phyloP scores from a whole-genome alignment of 2,329 filamentous ascomycete genomes.

The Epichloe amarillans region DNA sequence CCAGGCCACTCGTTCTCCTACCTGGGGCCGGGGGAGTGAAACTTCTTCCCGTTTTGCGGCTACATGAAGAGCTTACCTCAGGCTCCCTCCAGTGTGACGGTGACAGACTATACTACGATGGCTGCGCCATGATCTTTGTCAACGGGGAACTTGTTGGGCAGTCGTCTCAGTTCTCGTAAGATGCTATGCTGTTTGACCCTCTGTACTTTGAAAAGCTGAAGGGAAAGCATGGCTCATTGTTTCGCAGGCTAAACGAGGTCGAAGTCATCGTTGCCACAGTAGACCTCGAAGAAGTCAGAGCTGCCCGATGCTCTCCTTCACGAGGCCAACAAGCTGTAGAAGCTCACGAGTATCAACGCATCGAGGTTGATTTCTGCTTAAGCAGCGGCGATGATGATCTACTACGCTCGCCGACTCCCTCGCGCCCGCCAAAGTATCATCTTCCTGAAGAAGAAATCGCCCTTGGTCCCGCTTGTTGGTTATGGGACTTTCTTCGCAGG shows the following conservation, averaged over 20 bases:
- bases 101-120: conserved; percentile 4
- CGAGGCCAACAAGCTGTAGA: conserved; percentile 8
- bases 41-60: not conserved
- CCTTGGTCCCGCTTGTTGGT: conserved; percentile 48
- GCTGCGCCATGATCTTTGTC: conserved; percentile 42
- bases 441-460: conserved; percentile 55
- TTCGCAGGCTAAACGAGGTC: conserved; percentile 21
- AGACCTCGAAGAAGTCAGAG: conserved; percentile 56
- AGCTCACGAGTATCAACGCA: conserved; percentile 8
- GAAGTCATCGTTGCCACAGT: conserved; percentile 54
- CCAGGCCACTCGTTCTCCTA: not conserved
- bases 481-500: conserved; percentile 50
- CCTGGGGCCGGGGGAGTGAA: not conserved
- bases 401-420: conserved; percentile 24
- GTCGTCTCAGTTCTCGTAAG: conserved; percentile 43
- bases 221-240: not conserved
- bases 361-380: conserved; percentile 7
- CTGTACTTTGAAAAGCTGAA: not conserved
- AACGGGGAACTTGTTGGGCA: conserved; percentile 53
- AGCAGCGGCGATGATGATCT: conserved; percentile 14
- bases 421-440: conserved; percentile 39
- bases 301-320: conserved; percentile 1
- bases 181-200: conserved; percentile 28
- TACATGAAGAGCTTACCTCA: not conserved
- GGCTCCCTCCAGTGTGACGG: not conserved